Evolutionary conservation across 108 stramenopile genomes (phyloP), one percentile per base, ranked within the genome.

Genomic region (Cyclotella baltica): DNA sequence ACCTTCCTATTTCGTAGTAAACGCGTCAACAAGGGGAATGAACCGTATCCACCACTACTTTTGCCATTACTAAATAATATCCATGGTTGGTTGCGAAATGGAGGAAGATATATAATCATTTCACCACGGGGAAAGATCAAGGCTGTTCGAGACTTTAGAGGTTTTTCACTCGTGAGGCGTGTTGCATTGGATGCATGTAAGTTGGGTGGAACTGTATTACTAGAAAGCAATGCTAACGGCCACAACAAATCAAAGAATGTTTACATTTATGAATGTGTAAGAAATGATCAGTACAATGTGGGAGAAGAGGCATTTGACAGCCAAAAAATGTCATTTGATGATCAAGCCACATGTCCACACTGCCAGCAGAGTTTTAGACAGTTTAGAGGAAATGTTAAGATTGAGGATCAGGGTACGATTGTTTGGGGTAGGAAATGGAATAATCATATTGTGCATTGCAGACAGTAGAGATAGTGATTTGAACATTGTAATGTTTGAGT

Each of bases 1-100:
- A 94, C 93, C 22, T 90, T 94, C 72, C 62, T 91, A 11, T 94
- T 92, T 88, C 90, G 90, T 25, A 89, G 78, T 75, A 81, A 86
- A 59, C 85, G 89, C 11, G 84, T 80, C 6, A 85, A 88, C n/a
- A 70, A 81, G 63, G 81, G 81, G 34, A 50, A 85, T 29, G 51
- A 68, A 11, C 25, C 66, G 34, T 85, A 89, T 38, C 65, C 83
- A 20, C 66, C 70, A 6, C 47, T 88, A 16, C 37, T 94, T 11
- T 65, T 53, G 34, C 75, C 68, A 25, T 68, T 92, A 1, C 65
- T 94, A 23, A 83, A 91, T 74, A 89, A 90, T 80, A 62, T 92
- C 43, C 83, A 84, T 63, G 62, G 77, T 11, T 80, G 83, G 87
- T 31, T 92, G 27, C 57, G 72, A 22, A 52, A 57, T 52, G 90